Conservation (phyloP, 306 rosid species). For the Abrus pulchellus region DNA sequence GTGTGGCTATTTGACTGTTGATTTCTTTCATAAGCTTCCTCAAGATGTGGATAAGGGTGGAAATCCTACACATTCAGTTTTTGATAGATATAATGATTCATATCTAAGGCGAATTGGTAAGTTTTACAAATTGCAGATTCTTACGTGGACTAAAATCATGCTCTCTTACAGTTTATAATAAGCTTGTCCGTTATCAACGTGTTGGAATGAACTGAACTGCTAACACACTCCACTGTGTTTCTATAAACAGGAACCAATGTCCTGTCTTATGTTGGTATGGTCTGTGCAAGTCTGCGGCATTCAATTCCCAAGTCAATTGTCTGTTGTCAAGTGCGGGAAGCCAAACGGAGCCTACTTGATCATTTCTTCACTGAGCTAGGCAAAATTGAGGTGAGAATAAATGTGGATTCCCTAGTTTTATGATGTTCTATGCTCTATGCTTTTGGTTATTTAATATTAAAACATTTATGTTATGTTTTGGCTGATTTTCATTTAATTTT, state of each 20-base stretch:
- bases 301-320: constrained; percentile 90
- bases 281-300: constrained; percentile 78
- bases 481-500: constrained; percentile 3
- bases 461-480: neutral
- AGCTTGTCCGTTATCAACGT: neutral
- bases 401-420: neutral
- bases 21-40: constrained; percentile 93
- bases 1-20: constrained; percentile 88
- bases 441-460: neutral
- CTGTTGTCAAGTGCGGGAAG: constrained; percentile 93
- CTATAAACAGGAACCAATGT: constrained; percentile 72
- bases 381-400: constrained; percentile 72
- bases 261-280: constrained; percentile 88
- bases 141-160: neutral
- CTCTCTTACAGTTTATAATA: constrained; percentile 1
- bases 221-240: neutral
- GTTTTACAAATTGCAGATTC: constrained; percentile 23
- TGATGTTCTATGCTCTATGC: neutral
- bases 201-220: constrained; percentile 11
- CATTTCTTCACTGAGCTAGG: constrained; percentile 86
- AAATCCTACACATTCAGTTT: constrained; percentile 94
- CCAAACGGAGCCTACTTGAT: constrained; percentile 85
- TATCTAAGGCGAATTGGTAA: constrained; percentile 91
- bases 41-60: constrained; percentile 98
- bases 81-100: constrained; percentile 91